These are phyloP conservation scores for Pezicula rhizophila DNA, from an alignment of 2,329 filamentous ascomycete genomes.

Conservation along the genomic window DNA sequence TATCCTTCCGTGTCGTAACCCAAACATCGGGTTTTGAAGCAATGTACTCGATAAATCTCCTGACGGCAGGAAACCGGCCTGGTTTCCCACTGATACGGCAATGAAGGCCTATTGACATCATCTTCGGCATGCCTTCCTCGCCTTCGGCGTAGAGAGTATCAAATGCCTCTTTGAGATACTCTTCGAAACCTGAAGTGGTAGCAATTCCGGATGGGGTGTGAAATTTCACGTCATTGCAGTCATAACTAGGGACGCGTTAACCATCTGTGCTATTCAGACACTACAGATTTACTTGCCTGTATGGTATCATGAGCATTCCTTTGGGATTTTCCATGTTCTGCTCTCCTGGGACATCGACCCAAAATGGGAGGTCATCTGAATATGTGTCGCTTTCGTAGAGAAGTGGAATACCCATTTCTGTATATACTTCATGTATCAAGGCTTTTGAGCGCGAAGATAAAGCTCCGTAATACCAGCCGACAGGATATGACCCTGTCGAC, in stretches of 20 bases:
- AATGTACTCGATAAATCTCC: conserved; percentile 46
- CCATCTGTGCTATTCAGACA: neutral
- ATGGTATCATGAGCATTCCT: conserved; percentile 46
- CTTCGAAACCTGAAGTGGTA: conserved; percentile 2
- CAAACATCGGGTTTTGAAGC: conserved; percentile 42
- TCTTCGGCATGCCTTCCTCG: conserved; percentile 36
- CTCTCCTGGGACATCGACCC: conserved; percentile 44
- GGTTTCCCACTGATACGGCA: conserved; percentile 45
- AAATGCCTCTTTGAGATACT: conserved; percentile 42
- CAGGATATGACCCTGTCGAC: conserved; percentile 24
- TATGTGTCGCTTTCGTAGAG: conserved; percentile 44
- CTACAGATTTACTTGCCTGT: conserved; percentile 43
- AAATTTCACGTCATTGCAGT: conserved; percentile 11
- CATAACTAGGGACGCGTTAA: neutral
- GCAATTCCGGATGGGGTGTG: conserved; percentile 1
- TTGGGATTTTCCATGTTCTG: conserved; percentile 29
- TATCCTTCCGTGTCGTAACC: conserved; percentile 44
- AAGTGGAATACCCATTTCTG: conserved; percentile 43
- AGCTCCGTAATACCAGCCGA: conserved; percentile 26
- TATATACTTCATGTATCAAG: conserved; percentile 39
- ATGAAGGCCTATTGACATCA: conserved; percentile 51
- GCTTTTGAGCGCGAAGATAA: conserved; percentile 33
- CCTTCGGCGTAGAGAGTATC: conserved; percentile 41
- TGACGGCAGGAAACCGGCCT: conserved; percentile 41
- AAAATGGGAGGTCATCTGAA: conserved; percentile 48